Conservation (phyloP, 257 asterid genomes). For the Perilla frutescens region DNA sequence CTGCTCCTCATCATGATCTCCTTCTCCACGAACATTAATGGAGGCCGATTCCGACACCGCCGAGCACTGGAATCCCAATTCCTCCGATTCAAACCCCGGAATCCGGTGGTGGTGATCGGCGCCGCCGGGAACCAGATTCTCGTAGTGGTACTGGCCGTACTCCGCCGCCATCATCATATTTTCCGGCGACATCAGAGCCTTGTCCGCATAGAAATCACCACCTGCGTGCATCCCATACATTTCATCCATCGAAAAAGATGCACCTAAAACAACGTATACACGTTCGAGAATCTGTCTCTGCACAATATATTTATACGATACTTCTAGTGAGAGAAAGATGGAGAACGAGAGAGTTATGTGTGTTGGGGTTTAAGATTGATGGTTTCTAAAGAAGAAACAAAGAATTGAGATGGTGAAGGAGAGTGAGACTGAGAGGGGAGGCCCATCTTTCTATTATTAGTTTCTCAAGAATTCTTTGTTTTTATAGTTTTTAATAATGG, state of each 20-base stretch:
- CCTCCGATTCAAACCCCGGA: constrained; percentile 43
- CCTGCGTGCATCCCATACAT: constrained; percentile 42
- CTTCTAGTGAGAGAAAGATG: not conserved
- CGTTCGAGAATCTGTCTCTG: not conserved
- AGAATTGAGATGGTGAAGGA: constrained; percentile 26
- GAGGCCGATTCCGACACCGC: constrained; percentile 39
- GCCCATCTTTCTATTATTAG: constrained; percentile 44
- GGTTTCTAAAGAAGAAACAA: constrained; percentile 20
- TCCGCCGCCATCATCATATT: constrained; percentile 48
- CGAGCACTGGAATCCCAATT: constrained; percentile 41
- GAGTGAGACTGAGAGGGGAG: constrained; percentile 27
- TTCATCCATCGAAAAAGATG: constrained; percentile 42
- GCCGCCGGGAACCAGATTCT: constrained; percentile 25
- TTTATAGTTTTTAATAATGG: constrained; percentile 23
- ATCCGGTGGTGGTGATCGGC: constrained; percentile 31
- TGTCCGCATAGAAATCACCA: constrained; percentile 37
- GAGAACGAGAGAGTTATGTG: not conserved
- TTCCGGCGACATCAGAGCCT: constrained; percentile 47
- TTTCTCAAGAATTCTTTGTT: constrained; percentile 14
- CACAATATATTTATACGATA: not conserved
- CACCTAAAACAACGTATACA: not conserved
- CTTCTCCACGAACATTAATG: constrained; percentile 11
- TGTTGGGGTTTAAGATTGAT: not conserved
- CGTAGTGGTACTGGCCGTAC: constrained; percentile 37
- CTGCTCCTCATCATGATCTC: constrained; percentile 29